phyloP scores from a whole-genome alignment of 257 asterid genomes.

The Datura wrightii region DNA sequence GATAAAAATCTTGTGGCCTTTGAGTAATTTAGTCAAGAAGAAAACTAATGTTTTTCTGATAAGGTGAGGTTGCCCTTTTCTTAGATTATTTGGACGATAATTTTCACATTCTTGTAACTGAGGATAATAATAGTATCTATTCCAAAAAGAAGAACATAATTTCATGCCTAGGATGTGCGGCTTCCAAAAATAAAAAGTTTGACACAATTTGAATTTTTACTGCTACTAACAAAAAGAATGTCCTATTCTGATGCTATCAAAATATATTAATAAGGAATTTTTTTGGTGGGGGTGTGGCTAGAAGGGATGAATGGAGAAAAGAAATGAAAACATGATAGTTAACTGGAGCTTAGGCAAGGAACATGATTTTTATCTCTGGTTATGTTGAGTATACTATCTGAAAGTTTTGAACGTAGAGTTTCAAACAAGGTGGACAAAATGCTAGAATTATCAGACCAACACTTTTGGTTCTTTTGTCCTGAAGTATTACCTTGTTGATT shows the following conservation, averaged over 20 bases:
- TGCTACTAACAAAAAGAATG: constrained; percentile 11
- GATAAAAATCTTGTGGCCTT: not conserved
- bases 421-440: not conserved
- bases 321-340: not conserved
- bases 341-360: not conserved
- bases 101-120: not conserved
- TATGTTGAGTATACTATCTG: not conserved
- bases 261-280: not conserved
- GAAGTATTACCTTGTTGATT: constrained; percentile 2
- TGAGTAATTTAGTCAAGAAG: not conserved
- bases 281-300: not conserved
- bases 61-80: not conserved
- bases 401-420: not conserved
- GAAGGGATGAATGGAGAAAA: not conserved
- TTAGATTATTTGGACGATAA: not conserved
- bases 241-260: not conserved
- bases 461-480: not conserved
- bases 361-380: not conserved
- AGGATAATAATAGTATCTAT: not conserved
- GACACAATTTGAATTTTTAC: not conserved
- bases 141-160: not conserved
- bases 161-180: not conserved
- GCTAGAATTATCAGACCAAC: not conserved
- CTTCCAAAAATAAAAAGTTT: not conserved
- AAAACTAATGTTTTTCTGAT: not conserved